Conservation (phyloP, 2,329 filamentous ascomycete species). For the Talaromyces piceae region DNA sequence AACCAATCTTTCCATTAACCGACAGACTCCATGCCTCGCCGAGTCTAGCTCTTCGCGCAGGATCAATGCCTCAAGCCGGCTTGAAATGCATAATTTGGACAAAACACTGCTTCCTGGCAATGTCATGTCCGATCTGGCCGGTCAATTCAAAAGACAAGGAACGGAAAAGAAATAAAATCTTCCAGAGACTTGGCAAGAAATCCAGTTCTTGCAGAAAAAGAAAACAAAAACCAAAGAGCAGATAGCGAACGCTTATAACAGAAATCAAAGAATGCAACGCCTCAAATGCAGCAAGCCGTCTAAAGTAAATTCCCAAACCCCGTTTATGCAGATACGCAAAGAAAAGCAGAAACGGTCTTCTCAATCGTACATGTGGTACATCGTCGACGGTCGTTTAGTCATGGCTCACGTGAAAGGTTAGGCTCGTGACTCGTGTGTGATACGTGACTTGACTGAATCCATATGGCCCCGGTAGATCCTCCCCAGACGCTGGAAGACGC, state of each 20-base stretch:
- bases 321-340: slow-evolving; percentile 3
- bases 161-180: neutral
- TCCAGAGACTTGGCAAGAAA: neutral
- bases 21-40: too few species aligned
- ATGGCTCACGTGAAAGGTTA: neutral
- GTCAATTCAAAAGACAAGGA: too few species aligned
- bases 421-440: slow-evolving; percentile 5
- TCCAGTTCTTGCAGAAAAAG: neutral
- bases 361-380: slow-evolving; percentile 4
- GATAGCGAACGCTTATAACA: neutral
- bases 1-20: too few species aligned
- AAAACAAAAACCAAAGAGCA: too few species aligned
- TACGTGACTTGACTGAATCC: slow-evolving; percentile 4
- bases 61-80: too few species aligned
- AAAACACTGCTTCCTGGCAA: too few species aligned
- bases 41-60: too few species aligned
- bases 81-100: too few species aligned
- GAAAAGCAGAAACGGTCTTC: neutral
- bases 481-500: slow-evolving; percentile 3
- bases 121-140: too few species aligned
- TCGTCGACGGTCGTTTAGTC: slow-evolving; percentile 3
- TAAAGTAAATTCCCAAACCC: slow-evolving; percentile 10
- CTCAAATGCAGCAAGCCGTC: slow-evolving; percentile 12
- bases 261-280: slow-evolving; percentile 3
- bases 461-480: slow-evolving; percentile 1